Base-by-base conservation (phyloP, 1,284 basidiomycete genomes). In the Trichosporon coremiiforme region DNA sequence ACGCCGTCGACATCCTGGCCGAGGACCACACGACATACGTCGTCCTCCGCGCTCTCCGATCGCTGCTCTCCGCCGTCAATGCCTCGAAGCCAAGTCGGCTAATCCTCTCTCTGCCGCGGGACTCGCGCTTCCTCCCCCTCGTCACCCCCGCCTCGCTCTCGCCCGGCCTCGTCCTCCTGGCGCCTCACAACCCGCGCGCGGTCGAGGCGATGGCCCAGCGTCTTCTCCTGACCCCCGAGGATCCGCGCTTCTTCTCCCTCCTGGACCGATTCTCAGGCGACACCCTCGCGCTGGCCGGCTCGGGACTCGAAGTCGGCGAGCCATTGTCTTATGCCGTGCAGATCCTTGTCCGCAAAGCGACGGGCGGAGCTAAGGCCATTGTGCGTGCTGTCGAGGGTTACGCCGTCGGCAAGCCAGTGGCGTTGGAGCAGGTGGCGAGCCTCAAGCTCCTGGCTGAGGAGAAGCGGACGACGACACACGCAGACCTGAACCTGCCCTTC, bases 91-190 rank as follows among this genome's bases (percentile, higher is more conserved):
- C 13, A 63, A 64, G 4, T n/a, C 87, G 89, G 53, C 84, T 95
- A 12, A 85, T 90, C 63, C 78, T 94, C 0, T 90, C 93, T 70
- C 81, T 88, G 8, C 85, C 87, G 38, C 80, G 87, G 0, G 83
- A 85, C 7, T 88, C 87, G 4, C 78, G 86, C 6, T 79, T 92
- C 57, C 77, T 88, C 13, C 83, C 88, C 5, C 79, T 89, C 53
- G 80, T 95, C 68, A 84, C 86, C 17, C 85, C 89, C 47, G 88
- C 90, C 0, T 80, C 86, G 4, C 89, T 93, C 79, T 90, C 90
- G 0, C 80, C 90, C 0, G 86, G 90, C 1, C 83, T 95, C 50
- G 85, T 87, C 0, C 88, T 90, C 70, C 75, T 93, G 8, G 87
- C 86, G 60, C 87, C 89, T 0, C 90, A 92, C 89, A 91, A 9